These are phyloP conservation scores for Aphanomyces invadans DNA, from an alignment of 352 stramenopile genomes.

Conservation along the genomic window DNA sequence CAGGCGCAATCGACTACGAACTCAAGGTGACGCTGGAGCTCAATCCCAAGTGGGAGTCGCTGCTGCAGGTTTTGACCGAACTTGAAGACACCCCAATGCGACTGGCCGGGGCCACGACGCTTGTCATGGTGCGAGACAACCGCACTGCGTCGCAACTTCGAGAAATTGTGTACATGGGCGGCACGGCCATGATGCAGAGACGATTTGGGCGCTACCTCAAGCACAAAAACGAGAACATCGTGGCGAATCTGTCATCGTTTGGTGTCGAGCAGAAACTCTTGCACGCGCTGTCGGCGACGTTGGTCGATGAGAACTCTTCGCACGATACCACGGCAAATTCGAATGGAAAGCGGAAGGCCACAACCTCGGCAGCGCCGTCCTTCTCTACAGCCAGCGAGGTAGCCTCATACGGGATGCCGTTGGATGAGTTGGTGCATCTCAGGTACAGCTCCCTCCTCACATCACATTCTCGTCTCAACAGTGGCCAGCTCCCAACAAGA, in stretches of 20 bases:
- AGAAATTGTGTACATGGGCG: conserved; percentile 73
- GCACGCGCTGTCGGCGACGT: conserved; percentile 41
- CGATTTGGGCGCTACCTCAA: conserved; percentile 79
- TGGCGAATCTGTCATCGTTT: conserved; percentile 30
- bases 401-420: conserved; percentile 63
- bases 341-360: conserved; percentile 22
- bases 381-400: conserved; percentile 30
- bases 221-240: conserved; percentile 60
- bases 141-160: conserved; percentile 78
- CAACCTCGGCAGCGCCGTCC: conserved; percentile 22
- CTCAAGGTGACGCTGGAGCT: conserved; percentile 71
- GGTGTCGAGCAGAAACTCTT: conserved; percentile 58
- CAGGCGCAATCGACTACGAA: conserved; percentile 30
- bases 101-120: conserved; percentile 40
- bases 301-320: conserved; percentile 40
- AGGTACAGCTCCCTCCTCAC: neutral
- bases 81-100: conserved; percentile 34
- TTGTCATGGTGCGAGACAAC: conserved; percentile 87
- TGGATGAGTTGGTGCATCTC: conserved; percentile 38
- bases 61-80: conserved; percentile 90
- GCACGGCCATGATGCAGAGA: conserved; percentile 66
- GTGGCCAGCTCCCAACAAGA: conserved; percentile 26
- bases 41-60: conserved; percentile 93
- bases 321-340: conserved; percentile 27
- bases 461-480: too few relatives aligned